Evolutionary conservation across 1,284 basidiomycete species (phyloP).

Genomic region (Puccinia novopanici): DNA sequence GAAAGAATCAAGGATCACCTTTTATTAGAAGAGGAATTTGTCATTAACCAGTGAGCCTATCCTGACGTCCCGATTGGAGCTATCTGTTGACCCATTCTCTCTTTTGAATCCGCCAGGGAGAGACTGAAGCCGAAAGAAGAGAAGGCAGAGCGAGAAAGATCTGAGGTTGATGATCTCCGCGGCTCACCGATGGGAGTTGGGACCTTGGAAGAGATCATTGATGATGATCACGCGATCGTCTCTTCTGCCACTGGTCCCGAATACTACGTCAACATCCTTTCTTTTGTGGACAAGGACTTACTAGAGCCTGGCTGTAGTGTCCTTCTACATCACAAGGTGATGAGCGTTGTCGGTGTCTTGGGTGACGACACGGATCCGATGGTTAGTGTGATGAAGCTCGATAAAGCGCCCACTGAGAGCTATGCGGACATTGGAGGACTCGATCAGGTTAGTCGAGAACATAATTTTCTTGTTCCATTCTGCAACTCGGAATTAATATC

Average conservation of each 20-base stretch:
- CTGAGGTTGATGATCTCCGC: constrained; percentile 89
- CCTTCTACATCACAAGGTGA: constrained; percentile 92
- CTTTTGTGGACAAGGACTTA: constrained; percentile 97
- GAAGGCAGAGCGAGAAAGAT: constrained; percentile 92
- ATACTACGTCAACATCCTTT: constrained; percentile 98
- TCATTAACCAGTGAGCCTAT: constrained; percentile 46
- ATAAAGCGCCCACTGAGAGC: constrained; percentile 94
- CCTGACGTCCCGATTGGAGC: background rate
- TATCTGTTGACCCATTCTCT: background rate
- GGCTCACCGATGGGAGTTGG: constrained; percentile 97
- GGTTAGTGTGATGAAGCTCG: constrained; percentile 71
- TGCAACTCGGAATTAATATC: background rate
- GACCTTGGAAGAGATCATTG: constrained; percentile 97
- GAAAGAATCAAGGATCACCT: constrained; percentile 98
- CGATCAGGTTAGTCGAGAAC: constrained; percentile 78
- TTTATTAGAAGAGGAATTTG: constrained; percentile 75
- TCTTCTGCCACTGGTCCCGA: constrained; percentile 93
- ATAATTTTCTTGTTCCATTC: constrained; percentile 41
- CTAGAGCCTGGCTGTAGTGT: constrained; percentile 96
- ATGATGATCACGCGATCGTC: constrained; percentile 99
- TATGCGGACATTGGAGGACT: constrained; percentile 98
- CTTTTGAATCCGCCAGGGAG: constrained; percentile 29
- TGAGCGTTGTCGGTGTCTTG: constrained; percentile 90
- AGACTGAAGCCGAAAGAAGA: constrained; percentile 69
- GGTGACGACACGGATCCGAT: constrained; percentile 96